Evolutionary conservation across 805 yeast genomes (phyloP).

Genomic region (baker's yeast (Saccharomyces cerevisiae)): DNA sequence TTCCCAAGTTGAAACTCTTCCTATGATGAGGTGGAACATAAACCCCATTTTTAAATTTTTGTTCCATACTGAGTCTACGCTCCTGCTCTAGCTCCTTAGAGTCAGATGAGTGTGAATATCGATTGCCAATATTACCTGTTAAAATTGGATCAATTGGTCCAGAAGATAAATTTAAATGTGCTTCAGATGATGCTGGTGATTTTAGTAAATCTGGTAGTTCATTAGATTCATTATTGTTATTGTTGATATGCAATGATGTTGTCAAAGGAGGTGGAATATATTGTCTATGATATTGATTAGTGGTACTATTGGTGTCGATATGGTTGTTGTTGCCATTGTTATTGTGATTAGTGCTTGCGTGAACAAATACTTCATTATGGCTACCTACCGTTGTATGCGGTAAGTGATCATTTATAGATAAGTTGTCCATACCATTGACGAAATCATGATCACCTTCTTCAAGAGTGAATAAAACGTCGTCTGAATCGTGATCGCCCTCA

Average conservation of each 20-base stretch:
- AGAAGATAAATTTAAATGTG: constrained; percentile 1
- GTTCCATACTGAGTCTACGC: constrained; percentile 6
- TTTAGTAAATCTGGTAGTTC: constrained; percentile 28
- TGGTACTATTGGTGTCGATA: constrained; percentile 10
- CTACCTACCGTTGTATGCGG: not conserved
- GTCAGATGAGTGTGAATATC: not conserved
- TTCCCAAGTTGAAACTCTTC: constrained; percentile 21
- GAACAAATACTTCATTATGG: constrained; percentile 2
- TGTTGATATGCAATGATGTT: not conserved
- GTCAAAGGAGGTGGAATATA: not conserved
- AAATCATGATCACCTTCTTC: constrained; percentile 31
- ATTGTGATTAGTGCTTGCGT: constrained; percentile 1
- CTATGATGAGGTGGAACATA: constrained; percentile 52
- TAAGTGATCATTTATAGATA: constrained; percentile 11
- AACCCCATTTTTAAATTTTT: constrained; percentile 21
- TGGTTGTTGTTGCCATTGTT: not conserved
- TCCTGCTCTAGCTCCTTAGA: not conserved
- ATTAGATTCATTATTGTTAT: constrained; percentile 1
- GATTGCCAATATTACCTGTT: not conserved
- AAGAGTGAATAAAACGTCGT: constrained; percentile 28
- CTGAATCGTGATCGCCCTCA: constrained; percentile 22
- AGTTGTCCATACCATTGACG: constrained; percentile 20
- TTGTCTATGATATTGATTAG: constrained; percentile 8
- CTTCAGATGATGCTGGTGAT: constrained; percentile 16
- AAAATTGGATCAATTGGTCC: not conserved